A percentile compares a stretch with the other conserved stretches of the same genome.
Evolutionary conservation across 331 rosid genomes (phyloP).

Genomic region (Quercus phellos): DNA sequence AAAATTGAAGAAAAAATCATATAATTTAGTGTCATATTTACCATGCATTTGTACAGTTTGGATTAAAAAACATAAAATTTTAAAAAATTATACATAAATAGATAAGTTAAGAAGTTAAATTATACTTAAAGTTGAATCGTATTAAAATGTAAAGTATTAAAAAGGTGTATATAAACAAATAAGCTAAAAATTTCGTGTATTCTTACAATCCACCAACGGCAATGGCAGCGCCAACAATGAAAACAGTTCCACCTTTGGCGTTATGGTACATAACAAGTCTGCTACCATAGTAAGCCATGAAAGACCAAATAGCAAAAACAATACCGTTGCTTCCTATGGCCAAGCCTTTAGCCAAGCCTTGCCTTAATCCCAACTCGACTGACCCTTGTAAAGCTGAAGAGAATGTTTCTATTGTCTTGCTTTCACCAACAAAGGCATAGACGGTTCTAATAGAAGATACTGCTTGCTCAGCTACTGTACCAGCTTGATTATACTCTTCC

Average conservation of each 20-base stretch:
- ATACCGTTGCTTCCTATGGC: constrained; percentile 89
- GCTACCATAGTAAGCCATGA: constrained; percentile 73
- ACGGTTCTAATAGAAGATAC: constrained; percentile 82
- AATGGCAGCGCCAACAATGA: constrained; percentile 67
- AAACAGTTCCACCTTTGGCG: constrained; percentile 77
- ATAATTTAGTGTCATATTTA: too few species aligned
- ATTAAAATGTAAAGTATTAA: neutral
- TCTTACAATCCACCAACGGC: constrained; percentile 81
- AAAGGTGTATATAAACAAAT: neutral
- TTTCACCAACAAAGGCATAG: constrained; percentile 77
- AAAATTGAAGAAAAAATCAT: too few species aligned
- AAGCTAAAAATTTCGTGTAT: neutral
- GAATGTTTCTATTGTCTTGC: constrained; percentile 54
- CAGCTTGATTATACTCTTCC: constrained; percentile 64
- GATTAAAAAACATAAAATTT: too few species aligned
- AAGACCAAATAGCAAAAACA: constrained; percentile 80
- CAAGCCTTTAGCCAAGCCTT: constrained; percentile 81
- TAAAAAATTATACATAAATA: too few species aligned
- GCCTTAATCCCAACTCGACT: constrained; percentile 61
- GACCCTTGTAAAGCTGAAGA: constrained; percentile 61
- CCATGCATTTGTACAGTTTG: too few species aligned
- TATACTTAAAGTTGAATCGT: too few species aligned
- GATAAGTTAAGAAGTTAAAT: too few species aligned
- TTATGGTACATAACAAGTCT: constrained; percentile 83
- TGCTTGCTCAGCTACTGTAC: constrained; percentile 74